Evolutionary conservation across 73 alveolate species (phyloP).

Genomic region (Paramecium octaurelia): DNA sequence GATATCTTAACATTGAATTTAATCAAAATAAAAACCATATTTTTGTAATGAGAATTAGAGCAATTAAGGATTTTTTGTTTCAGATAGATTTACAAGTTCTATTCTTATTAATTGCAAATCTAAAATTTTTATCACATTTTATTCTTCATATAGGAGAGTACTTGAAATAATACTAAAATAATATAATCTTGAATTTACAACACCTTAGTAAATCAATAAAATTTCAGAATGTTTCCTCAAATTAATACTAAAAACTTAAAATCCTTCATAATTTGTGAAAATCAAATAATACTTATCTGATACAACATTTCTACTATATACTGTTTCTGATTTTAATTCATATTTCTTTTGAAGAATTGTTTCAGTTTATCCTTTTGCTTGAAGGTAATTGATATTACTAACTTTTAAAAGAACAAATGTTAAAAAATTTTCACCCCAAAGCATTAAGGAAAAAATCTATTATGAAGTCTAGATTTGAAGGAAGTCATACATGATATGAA

Average conservation of each 20-base stretch:
- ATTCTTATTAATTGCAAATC: neutral
- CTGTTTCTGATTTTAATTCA: neutral
- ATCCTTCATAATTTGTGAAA: neutral
- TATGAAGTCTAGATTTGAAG: too few relatives aligned
- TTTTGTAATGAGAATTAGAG: too few relatives aligned
- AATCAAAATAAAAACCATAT: neutral
- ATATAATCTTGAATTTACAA: neutral
- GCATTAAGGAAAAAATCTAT: too few relatives aligned
- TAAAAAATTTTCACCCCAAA: neutral
- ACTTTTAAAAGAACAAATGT: too few relatives aligned
- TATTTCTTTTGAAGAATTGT: too few relatives aligned
- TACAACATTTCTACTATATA: neutral
- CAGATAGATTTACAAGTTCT: neutral
- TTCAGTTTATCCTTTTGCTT: too few relatives aligned
- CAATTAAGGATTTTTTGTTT: neutral
- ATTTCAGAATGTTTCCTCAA: too few relatives aligned
- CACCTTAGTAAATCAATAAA: neutral
- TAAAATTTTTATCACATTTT: neutral
- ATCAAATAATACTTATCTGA: neutral
- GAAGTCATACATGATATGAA: too few relatives aligned
- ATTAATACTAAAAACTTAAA: too few relatives aligned
- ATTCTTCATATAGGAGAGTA: neutral
- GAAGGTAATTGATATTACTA: too few relatives aligned
- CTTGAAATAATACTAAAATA: too few relatives aligned
- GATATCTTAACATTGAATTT: neutral